Percentiles rank a stretch among this genome's conserved stretches.
Conservation (phyloP, 305 asterid species). For the Caryopteris hybrid region DNA sequence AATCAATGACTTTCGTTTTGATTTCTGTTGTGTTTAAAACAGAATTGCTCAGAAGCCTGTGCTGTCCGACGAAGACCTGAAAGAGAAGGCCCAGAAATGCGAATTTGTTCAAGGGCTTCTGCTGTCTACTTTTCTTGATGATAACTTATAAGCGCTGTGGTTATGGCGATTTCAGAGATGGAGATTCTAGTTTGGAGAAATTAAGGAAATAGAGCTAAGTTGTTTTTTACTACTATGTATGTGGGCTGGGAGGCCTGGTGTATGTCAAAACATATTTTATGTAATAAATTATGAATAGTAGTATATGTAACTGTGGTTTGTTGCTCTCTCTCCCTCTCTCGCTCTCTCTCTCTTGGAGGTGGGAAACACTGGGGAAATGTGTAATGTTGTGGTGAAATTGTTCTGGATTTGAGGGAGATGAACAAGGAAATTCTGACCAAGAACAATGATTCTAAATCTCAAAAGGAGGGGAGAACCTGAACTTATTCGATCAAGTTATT, state of each 20-base stretch:
- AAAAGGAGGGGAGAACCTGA: too few relatives aligned
- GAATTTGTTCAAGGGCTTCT: constrained; percentile 64
- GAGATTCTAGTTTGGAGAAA: constrained; percentile 22
- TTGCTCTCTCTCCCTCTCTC: too few relatives aligned
- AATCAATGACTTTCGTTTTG: too few relatives aligned
- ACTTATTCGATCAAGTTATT: too few relatives aligned
- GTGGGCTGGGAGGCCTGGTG: constrained; percentile 7
- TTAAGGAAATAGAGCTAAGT: constrained; percentile 10
- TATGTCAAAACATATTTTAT: constrained; percentile 11
- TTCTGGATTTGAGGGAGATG: too few relatives aligned
- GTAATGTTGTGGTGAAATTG: too few relatives aligned
- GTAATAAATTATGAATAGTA: too few relatives aligned
- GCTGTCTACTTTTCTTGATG: constrained; percentile 64
- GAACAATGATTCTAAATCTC: too few relatives aligned
- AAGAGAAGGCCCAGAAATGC: constrained; percentile 61
- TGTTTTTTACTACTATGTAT: constrained; percentile 2
- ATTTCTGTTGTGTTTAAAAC: background rate
- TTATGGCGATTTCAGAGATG: constrained; percentile 6
- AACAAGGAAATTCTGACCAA: too few relatives aligned
- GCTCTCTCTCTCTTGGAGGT: too few relatives aligned
- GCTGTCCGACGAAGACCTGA: constrained; percentile 65
- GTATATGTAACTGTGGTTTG: too few relatives aligned
- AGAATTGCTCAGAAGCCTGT: constrained; percentile 32
- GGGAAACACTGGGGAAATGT: too few relatives aligned
- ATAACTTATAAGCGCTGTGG: constrained; percentile 25